A percentile compares a stretch with the other conserved stretches of the same genome.
These are phyloP conservation scores for Coelastrella sp. DNA, from an alignment of 139 green algal genomes.

Conservation along the genomic window DNA sequence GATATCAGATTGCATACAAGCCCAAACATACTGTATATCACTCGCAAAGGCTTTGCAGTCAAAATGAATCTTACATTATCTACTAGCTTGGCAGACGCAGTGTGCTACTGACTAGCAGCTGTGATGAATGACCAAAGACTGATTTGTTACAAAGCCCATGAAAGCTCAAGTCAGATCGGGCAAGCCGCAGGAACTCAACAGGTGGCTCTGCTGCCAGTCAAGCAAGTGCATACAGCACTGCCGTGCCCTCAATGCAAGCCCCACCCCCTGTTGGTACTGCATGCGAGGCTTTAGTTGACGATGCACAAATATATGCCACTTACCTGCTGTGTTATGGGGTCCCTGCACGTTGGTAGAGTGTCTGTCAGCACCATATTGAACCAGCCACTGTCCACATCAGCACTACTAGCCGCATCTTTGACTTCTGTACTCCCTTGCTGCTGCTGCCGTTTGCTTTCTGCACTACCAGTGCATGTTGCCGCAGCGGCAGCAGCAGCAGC, in stretches of 20 bases:
- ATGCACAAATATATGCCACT: too few relatives aligned
- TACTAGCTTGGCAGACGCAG: too few relatives aligned
- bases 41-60: too few relatives aligned
- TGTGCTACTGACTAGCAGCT: too few relatives aligned
- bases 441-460: background rate
- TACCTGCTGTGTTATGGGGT: conserved; percentile 36
- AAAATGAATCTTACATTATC: too few relatives aligned
- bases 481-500: background rate
- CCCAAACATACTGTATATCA: background rate
- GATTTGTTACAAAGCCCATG: too few relatives aligned
- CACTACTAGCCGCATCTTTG: background rate
- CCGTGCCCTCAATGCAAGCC: background rate
- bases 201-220: too few relatives aligned
- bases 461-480: background rate
- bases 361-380: conserved; percentile 43
- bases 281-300: background rate
- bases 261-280: background rate
- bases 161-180: too few relatives aligned
- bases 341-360: conserved; percentile 26
- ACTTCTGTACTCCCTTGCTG: background rate
- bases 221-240: too few relatives aligned
- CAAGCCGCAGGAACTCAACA: too few relatives aligned
- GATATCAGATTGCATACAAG: background rate
- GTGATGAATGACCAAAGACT: too few relatives aligned
- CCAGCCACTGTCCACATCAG: too few relatives aligned